These are phyloP conservation scores for Paramecium biaurelia DNA, from an alignment of 73 alveolate genomes.

Conservation along the genomic window DNA sequence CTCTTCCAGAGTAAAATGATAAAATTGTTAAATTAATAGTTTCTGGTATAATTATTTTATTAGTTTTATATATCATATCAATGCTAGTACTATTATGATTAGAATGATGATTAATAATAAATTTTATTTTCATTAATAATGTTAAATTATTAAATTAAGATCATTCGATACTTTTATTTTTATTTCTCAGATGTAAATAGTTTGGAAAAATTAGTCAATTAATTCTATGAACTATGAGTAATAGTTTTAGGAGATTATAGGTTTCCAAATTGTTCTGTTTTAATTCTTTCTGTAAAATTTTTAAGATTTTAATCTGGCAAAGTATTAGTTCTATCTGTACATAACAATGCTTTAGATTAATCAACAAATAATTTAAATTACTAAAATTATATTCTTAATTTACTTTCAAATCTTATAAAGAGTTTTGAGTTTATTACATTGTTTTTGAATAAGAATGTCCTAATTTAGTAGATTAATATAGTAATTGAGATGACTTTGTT, in stretches of 20 bases:
- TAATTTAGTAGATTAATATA: background rate
- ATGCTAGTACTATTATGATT: background rate
- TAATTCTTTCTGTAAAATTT: background rate
- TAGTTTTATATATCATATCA: background rate
- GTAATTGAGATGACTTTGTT: background rate
- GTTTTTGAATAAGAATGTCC: conserved; percentile 32
- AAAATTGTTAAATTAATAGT: background rate
- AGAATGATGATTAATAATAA: background rate
- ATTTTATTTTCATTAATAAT: background rate
- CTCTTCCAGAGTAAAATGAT: background rate
- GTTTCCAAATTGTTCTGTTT: background rate
- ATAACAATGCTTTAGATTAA: background rate
- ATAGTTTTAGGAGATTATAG: conserved; percentile 28
- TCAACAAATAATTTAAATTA: background rate
- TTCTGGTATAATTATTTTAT: background rate
- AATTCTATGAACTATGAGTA: background rate
- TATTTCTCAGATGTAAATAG: background rate
- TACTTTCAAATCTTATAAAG: conserved; percentile 9
- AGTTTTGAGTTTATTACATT: background rate
- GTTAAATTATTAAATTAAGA: background rate
- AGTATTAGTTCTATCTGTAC: conserved; percentile 14
- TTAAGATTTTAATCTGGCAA: background rate
- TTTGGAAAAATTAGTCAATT: background rate
- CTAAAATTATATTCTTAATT: background rate
- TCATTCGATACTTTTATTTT: background rate